These are phyloP conservation scores for Saturnispora hagleri DNA, from an alignment of 805 yeast species.

Conservation along the genomic window DNA sequence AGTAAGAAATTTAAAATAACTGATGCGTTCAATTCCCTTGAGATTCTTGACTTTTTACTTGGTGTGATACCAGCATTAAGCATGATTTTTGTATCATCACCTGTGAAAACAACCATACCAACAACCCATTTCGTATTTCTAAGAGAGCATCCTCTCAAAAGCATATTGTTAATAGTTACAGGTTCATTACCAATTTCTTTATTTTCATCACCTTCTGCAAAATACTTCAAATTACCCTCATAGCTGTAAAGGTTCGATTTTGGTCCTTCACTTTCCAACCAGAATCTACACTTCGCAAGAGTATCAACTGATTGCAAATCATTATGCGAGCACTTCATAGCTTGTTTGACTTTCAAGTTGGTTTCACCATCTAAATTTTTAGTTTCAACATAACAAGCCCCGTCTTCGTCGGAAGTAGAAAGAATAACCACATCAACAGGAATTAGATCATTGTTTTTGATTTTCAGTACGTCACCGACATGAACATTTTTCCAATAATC, in stretches of 20 bases:
- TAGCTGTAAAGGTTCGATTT: slow-evolving; percentile 69
- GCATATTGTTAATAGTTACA: slow-evolving; percentile 56
- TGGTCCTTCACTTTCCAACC: slow-evolving; percentile 80
- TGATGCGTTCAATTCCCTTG: slow-evolving; percentile 62
- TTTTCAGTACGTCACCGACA: slow-evolving; percentile 66
- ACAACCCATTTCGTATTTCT: slow-evolving; percentile 80
- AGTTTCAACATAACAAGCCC: slow-evolving; percentile 64
- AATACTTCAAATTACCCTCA: slow-evolving; percentile 57
- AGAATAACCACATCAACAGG: slow-evolving; percentile 69
- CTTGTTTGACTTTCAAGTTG: slow-evolving; percentile 67
- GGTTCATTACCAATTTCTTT: slow-evolving; percentile 45
- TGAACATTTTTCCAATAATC: slow-evolving; percentile 63
- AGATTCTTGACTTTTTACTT: slow-evolving; percentile 63
- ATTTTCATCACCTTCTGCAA: slow-evolving; percentile 30
- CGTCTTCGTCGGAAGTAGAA: slow-evolving; percentile 62
- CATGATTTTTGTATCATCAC: slow-evolving; percentile 75
- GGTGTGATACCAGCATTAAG: slow-evolving; percentile 74
- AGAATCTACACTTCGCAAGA: slow-evolving; percentile 43
- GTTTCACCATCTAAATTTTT: slow-evolving; percentile 79
- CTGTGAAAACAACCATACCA: slow-evolving; percentile 70
- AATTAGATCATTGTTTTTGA: slow-evolving; percentile 61
- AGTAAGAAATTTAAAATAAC: slow-evolving; percentile 59
- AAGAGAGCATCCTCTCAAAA: slow-evolving; percentile 67
- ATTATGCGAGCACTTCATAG: slow-evolving; percentile 47
- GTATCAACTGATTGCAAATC: slow-evolving; percentile 34